These are phyloP conservation scores for Dinochytrium kinnereticum DNA, from an alignment of 371 early-diverging fungal species.

Conservation along the genomic window DNA sequence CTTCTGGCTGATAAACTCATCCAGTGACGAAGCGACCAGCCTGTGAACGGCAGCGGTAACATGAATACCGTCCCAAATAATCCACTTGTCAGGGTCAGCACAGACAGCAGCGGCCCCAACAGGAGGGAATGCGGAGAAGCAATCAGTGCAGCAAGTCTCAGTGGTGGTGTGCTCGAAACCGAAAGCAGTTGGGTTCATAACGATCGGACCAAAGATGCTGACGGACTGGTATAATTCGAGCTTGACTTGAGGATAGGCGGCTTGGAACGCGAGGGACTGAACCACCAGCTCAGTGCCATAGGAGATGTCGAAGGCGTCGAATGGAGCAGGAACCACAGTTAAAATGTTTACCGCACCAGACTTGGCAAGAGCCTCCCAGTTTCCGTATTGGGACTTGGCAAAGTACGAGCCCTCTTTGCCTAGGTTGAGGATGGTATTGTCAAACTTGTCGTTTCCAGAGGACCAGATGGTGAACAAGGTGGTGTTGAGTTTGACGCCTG, in stretches of 20 bases:
- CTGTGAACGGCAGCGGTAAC: neutral
- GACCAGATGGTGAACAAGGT: neutral
- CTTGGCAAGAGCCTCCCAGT: neutral
- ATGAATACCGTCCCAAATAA: neutral
- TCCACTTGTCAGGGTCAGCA: slow-evolving; percentile 1
- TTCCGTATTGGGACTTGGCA: neutral
- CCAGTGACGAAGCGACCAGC: neutral
- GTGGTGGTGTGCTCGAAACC: neutral
- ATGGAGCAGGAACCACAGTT: neutral
- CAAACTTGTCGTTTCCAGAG: neutral
- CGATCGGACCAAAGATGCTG: neutral
- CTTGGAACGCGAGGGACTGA: neutral
- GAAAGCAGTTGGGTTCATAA: neutral
- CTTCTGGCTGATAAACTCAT: neutral
- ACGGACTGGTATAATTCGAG: neutral
- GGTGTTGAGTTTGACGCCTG: neutral
- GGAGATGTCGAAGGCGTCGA: neutral
- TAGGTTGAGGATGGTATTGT: neutral
- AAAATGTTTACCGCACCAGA: neutral
- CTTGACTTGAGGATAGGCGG: neutral
- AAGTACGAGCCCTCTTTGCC: neutral
- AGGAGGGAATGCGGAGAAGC: neutral
- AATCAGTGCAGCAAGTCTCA: neutral
- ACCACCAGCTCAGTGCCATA: neutral
- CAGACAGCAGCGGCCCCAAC: neutral